Conservation (phyloP, 768 basidiomycete species). For the Hypsizygus marmoreus region DNA sequence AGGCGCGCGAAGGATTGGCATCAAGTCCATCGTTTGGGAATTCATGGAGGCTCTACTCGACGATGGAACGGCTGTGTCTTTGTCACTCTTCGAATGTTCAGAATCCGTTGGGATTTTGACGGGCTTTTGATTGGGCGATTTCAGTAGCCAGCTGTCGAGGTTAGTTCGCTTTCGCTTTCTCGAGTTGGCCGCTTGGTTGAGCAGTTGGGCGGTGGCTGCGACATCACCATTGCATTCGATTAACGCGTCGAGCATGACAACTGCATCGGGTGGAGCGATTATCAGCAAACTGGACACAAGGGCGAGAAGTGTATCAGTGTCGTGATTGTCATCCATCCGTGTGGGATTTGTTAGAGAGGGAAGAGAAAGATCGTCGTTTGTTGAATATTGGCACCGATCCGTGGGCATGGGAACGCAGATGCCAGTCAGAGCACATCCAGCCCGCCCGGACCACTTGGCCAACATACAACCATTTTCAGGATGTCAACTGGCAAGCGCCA, state of each 20-base stretch:
- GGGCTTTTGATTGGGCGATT: constrained; percentile 12
- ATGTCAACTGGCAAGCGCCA: no score
- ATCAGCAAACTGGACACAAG: constrained; percentile 63
- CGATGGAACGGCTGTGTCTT: no score
- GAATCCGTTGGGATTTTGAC: constrained; percentile 17
- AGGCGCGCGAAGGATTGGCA: constrained; percentile 57
- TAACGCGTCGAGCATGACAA: constrained; percentile 59
- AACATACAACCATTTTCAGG: no score
- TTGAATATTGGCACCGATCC: no score
- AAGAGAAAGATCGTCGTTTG: no score
- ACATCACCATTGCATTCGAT: constrained; percentile 58
- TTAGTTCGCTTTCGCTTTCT: constrained; percentile 56
- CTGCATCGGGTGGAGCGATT: constrained; percentile 32
- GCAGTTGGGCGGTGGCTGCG: constrained; percentile 44
- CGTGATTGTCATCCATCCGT: constrained; percentile 24
- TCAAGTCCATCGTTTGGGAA: constrained; percentile 43
- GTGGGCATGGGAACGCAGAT: no score
- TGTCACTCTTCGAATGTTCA: background rate
- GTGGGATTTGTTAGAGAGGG: background rate
- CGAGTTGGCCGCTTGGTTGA: constrained; percentile 30
- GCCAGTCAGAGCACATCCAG: no score
- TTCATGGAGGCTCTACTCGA: no score
- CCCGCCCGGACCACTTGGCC: no score
- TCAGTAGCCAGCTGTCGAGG: constrained; percentile 57
- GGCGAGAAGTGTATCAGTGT: constrained; percentile 72